These are phyloP conservation scores for Verticillium nubilum DNA, from an alignment of 2,329 filamentous ascomycete genomes.

Conservation along the genomic window DNA sequence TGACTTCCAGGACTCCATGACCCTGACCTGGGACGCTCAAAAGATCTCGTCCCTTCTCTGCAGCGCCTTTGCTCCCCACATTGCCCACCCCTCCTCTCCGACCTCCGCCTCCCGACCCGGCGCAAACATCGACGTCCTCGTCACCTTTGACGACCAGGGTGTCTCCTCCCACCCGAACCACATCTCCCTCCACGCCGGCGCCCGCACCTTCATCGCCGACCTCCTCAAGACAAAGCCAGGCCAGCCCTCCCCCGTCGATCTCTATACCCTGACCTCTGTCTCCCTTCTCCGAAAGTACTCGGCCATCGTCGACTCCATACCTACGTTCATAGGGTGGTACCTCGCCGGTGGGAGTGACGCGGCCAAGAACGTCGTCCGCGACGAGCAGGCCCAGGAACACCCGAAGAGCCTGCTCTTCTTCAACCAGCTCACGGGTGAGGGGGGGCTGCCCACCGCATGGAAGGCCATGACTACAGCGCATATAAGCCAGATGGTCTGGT, in stretches of 20 bases:
- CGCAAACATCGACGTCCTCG: slow-evolving; percentile 67
- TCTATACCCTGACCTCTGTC: slow-evolving; percentile 80
- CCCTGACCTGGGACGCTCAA: slow-evolving; percentile 64
- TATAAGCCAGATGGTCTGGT: slow-evolving; percentile 97
- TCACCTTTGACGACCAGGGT: slow-evolving; percentile 84
- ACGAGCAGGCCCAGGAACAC: slow-evolving; percentile 33
- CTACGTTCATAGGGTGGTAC: slow-evolving; percentile 58
- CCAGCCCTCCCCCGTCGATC: slow-evolving; percentile 66
- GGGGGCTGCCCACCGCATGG: slow-evolving; percentile 56
- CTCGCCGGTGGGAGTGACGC: slow-evolving; percentile 25
- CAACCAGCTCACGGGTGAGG: slow-evolving; percentile 59
- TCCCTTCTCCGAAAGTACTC: slow-evolving; percentile 75
- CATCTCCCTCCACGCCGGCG: slow-evolving; percentile 80
- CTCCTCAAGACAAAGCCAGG: slow-evolving; percentile 60
- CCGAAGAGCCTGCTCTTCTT: slow-evolving; percentile 64
- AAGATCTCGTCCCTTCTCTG: slow-evolving; percentile 67
- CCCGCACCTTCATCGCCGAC: slow-evolving; percentile 62
- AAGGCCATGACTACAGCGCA: slow-evolving; percentile 86
- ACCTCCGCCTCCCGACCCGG: slow-evolving; percentile 28
- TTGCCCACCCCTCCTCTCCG: slow-evolving; percentile 30
- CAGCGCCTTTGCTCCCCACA: slow-evolving; percentile 66
- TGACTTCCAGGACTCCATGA: slow-evolving; percentile 89
- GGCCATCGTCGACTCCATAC: slow-evolving; percentile 68
- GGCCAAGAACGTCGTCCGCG: slow-evolving; percentile 1
- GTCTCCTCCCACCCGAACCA: slow-evolving; percentile 92